Evolutionary conservation across 2,329 filamentous ascomycete species (phyloP), one percentile per base, ranked within the genome.

Genomic region (Colletotrichum tabaci): DNA sequence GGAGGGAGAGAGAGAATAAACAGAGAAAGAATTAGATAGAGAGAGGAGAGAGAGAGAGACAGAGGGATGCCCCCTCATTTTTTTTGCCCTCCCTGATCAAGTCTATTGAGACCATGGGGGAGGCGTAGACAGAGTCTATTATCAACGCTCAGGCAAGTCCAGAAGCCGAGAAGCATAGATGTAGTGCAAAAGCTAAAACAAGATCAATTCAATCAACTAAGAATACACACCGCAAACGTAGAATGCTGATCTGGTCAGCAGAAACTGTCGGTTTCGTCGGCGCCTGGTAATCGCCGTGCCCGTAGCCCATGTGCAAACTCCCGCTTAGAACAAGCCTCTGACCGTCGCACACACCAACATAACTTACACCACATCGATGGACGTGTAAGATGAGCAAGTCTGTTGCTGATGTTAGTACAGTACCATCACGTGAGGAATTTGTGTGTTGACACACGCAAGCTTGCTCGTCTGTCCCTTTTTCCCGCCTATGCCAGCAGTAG

Each of bases 331-430:
- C 23, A 71, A 63, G 57, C 8, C 26, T 21, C n/a, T 15, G 30
- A 21, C 23, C 57, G 21, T 50, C 16, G 38, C 40, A 61, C 40
- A 61, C 47, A 42, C 50, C 40, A 26, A 47, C 26, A 40, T 68
- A 71, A 63, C 46, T 47, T 68, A 63, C 68, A 58, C 55, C 38
- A 60, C 40, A 26, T 55, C 58, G 49, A 42, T 44, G n/a, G n/a
- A 58, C 47, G 26, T 35, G 21, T n/a, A 23, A 30, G 13, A 15
- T n/a, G 23, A 44, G 44, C 26, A 35, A 30, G 4, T 26, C 44
- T 49, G 30, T 38, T 18, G 38, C 38, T 9, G 2, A n/a, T 12
- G 35, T 68, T 4, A 68, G 44, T 26, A 12, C 30, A 21, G 15
- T 44, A 10, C 15, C 23, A 47, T 21, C 42, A 9, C n/a, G 16